Base-by-base conservation (phyloP, 2,329 filamentous ascomycete species). In the Aureobasidium leucospermi region DNA sequence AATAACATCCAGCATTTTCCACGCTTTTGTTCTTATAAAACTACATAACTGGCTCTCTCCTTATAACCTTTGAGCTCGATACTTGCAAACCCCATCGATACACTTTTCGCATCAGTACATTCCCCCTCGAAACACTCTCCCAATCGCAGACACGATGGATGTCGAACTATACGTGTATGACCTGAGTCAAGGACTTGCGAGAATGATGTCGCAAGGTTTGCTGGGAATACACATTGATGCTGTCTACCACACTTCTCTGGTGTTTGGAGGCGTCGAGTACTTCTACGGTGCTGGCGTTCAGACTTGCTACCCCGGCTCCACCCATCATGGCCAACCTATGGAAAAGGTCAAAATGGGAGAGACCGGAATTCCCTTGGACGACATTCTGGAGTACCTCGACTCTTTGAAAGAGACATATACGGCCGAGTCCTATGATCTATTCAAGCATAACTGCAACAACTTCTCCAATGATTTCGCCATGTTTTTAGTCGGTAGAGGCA, bases 391-490 rank as follows among this genome's bases (percentile, higher is more conserved):
- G 67, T 97, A 96, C 69, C 76, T 99, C 1, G 87, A 94, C 59
- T 95, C 91, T 4, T 70, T 97, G 52, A 86, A 87, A 62, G 79
- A 86, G 1, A 86, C 95, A 10, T 99, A 95, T 69, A 96, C 90
- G 0, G 78, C 87, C 8, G 70, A 73, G 49, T 88, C 89, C 0
- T 97, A 97, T 69, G 90, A 96, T 69, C 77, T 96, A 5, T 96
- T 89, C 76, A 67, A 83, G 31, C 91, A 96, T 74, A 99, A 99
- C 71, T 97, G 93, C 78, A 99, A 97, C 76, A 96, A 96, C 73
- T 99, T 97, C 73, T 90, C 89, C 3, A 93, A 97, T 69, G 91
- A 96, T 62, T 86, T 97, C 65, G 79, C 90, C 63, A 94, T 89
- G 73, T 97, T 97, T 64, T 78, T 97, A 0, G 78, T 96, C 1